Evolutionary conservation across 257 asterid genomes (phyloP), one percentile per base, ranked within the genome.

Genomic region (Solanum virginianum): DNA sequence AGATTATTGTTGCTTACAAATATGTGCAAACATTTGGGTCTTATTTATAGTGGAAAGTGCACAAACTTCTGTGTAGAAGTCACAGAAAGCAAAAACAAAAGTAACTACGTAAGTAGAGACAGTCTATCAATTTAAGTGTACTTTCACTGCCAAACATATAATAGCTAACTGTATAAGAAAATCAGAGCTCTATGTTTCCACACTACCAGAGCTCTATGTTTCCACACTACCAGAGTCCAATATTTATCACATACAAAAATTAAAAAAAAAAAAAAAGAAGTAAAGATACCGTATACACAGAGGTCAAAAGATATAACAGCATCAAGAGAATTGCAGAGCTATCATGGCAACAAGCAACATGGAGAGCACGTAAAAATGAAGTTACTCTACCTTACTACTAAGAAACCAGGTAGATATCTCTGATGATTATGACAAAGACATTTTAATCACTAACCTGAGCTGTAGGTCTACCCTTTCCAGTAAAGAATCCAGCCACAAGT

Each of bases 381-480:
- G 62, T 47, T 4, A 74, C 81, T 22, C n/a, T 22, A 22, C 15
- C 18, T 14, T 12, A 47, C 39, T 7, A 13, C 60, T 47, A 47
- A 0, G 18, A 24, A 75, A 75, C 60, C 43, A 49, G 12, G 81
- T 8, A 49, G 16, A 24, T 47, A 51, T 16, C 77, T 68, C 24
- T 9, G 77, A 68, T 68, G 49, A 36, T 16, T 7, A 32, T 68
- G 41, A 24, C 45, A 4, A 26, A 49, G 60, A 43, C 32, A 68
- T 68, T 62, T 51, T 71, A 55, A 22, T 29, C 26, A 87, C 68
- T 86, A 85, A 97, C 99, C 99, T 97, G 99, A 82, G 91, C 88
- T 71, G 98, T 86, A 43, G 99, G 98, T 86, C 87, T 95, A 88
- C 91, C 97, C 87, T 97, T 97, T 87, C 99, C 98, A 1, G 88